Base-by-base conservation (phyloP, 257 asterid genomes). In the Nicotiana paniculata region DNA sequence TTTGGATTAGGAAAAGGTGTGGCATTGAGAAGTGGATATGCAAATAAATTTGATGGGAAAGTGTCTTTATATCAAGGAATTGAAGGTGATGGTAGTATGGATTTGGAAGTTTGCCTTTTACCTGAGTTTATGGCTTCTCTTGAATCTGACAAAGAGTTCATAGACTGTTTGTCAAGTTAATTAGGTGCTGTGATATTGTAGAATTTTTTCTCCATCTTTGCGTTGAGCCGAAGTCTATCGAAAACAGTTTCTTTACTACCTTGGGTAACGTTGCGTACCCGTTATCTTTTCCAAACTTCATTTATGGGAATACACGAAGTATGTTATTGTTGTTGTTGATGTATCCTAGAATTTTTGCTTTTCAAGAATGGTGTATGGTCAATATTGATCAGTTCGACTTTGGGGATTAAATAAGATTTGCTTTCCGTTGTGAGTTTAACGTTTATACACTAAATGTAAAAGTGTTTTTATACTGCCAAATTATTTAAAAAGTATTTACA, bases 1-100 rank as follows among this genome's bases (percentile, higher is more conserved):
- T 88, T 88, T 58, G 91, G 89, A 0, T 39, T 85, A 30, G 88
- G 91, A n/a, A 88, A 84, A 84, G 88, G 86, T 21, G 62, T 86
- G 58, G 89, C 89, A 6, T 46, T 88, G 18, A 81, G 87, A 37
- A 82, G 89, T 66, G 88, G 89, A 11, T 78, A 57, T 58, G 83
- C 85, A n/a, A 74, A 85, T 7, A 88, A 88, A 77, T 83, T 79
- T 63, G 89, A 85, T 30, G 87, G 87, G 77, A 87, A 83, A 69
- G 77, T 85, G 1, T 57, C 81, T 2, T 32, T 85, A 33, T 81
- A 68, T 81, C 87, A 85, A 4, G 90, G 86, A 0, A 21, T 30
- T 74, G 86, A 83, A 85, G 82, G 86, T 53, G 87, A 88, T 24
- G 82, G 83, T 28, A 81, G 89, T 53, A 88, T 85, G 90, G 90